Conservation (phyloP, 2,329 filamentous ascomycete genomes). For the Coniochaeta sp. region DNA sequence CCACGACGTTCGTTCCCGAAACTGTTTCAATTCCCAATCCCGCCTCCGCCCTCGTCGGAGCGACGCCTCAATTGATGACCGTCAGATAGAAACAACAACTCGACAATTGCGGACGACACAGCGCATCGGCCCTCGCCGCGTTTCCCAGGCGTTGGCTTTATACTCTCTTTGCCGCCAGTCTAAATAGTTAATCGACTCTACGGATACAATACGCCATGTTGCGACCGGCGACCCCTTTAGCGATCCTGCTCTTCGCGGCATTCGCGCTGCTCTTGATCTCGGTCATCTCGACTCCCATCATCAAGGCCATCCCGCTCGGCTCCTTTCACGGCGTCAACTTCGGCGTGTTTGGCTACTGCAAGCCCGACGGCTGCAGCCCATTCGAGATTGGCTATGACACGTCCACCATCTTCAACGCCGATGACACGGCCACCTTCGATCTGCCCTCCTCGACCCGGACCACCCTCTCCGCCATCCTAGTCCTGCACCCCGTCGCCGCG, state of each 20-base stretch:
- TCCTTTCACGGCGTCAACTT: conserved; percentile 71
- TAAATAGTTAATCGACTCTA: too few species aligned
- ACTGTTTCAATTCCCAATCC: background rate
- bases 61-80: background rate
- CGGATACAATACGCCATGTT: conserved; percentile 54
- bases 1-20: too few species aligned
- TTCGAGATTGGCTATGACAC: conserved; percentile 82
- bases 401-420: conserved; percentile 39
- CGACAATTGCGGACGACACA: background rate
- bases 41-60: background rate
- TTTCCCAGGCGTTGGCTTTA: conserved; percentile 36
- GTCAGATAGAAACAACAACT: background rate
- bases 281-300: conserved; percentile 84
- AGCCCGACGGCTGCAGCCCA: conserved; percentile 55
- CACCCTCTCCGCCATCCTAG: conserved; percentile 77
- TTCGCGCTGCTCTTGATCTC: conserved; percentile 82
- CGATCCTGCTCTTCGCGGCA: conserved; percentile 75
- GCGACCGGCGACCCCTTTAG: conserved; percentile 85
- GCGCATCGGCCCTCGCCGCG: conserved; percentile 24
- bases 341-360: conserved; percentile 89
- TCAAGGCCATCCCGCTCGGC: conserved; percentile 77
- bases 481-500: conserved; percentile 88
- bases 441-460: conserved; percentile 44
- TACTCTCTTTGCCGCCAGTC: conserved; percentile 2
- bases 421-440: conserved; percentile 43